These are phyloP conservation scores for Dactylellina parvicollis DNA, from an alignment of 2,329 filamentous ascomycete species.

Conservation along the genomic window DNA sequence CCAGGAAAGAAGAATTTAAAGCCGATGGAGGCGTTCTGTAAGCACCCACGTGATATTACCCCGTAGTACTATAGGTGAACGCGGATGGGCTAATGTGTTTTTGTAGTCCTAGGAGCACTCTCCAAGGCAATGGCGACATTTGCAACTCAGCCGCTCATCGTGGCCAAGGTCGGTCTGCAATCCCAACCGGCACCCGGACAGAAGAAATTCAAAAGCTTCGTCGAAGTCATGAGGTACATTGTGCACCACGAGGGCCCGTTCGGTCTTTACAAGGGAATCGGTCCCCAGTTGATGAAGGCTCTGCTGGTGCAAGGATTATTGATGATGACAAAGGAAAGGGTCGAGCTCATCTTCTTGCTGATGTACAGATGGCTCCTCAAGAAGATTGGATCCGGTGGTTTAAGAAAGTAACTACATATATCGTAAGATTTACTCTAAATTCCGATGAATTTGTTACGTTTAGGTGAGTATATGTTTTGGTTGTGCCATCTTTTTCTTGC, in stretches of 20 bases:
- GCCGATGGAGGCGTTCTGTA: conserved; percentile 90
- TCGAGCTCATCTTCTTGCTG: conserved; percentile 83
- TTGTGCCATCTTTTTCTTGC: neutral
- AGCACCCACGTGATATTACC: conserved; percentile 63
- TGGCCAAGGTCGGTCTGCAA: conserved; percentile 96
- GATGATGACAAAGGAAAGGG: conserved; percentile 99
- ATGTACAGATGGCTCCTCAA: conserved; percentile 45
- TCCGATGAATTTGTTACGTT: no score
- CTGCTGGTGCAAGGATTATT: conserved; percentile 91
- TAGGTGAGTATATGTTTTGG: neutral
- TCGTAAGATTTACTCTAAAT: no score
- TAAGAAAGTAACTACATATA: conserved; percentile 12
- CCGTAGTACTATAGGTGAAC: neutral
- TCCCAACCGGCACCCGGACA: conserved; percentile 85
- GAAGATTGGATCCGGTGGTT: conserved; percentile 13
- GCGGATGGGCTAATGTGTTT: neutral
- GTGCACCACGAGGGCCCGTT: conserved; percentile 82
- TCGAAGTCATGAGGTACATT: conserved; percentile 95
- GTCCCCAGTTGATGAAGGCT: conserved; percentile 90
- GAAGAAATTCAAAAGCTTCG: conserved; percentile 90
- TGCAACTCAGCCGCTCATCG: conserved; percentile 91
- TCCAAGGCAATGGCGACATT: conserved; percentile 94
- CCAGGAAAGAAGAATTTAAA: conserved; percentile 78
- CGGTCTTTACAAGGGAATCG: conserved; percentile 96
- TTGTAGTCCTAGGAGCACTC: conserved; percentile 78